A percentile compares a stretch with the other conserved stretches of the same genome.
These are phyloP conservation scores for Colletotrichum sp. DNA, from an alignment of 2,329 filamentous ascomycete species.

Conservation along the genomic window DNA sequence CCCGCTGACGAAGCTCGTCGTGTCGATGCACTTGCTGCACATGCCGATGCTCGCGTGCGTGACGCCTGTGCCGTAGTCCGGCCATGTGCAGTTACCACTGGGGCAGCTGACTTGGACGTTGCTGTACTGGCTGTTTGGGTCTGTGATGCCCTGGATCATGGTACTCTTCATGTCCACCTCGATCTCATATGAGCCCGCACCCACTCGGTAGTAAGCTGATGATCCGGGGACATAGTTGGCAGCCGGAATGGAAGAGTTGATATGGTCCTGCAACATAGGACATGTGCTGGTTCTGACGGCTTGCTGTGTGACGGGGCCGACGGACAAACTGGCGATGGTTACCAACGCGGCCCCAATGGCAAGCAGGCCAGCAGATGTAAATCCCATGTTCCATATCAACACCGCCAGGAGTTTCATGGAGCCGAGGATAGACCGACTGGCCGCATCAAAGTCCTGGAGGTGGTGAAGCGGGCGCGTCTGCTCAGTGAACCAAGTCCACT, in stretches of 20 bases:
- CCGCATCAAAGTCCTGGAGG: conserved; percentile 34
- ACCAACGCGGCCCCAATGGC: conserved; percentile 24
- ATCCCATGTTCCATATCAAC: conserved; percentile 5
- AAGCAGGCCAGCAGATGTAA: conserved; percentile 13
- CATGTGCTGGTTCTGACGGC: conserved; percentile 27
- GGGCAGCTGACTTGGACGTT: background rate
- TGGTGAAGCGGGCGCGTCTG: conserved; percentile 29
- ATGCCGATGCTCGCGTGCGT: conserved; percentile 11
- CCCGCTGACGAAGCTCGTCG: conserved; percentile 3
- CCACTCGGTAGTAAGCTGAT: conserved; percentile 23
- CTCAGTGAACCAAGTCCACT: conserved; percentile 35
- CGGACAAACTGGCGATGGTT: conserved; percentile 30
- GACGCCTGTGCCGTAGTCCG: conserved; percentile 9
- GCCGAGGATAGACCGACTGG: conserved; percentile 31
- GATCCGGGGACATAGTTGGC: conserved; percentile 21
- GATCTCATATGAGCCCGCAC: conserved; percentile 25
- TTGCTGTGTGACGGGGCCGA: conserved; percentile 36
- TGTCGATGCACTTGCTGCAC: conserved; percentile 13
- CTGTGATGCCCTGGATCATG: conserved; percentile 32
- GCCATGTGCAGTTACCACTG: conserved; percentile 12
- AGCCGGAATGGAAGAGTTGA: background rate
- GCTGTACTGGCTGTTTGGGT: conserved; percentile 27
- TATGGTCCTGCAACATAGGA: background rate
- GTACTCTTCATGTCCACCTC: conserved; percentile 34
- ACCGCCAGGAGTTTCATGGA: conserved; percentile 27